phyloP scores from a whole-genome alignment of 495 filamentous ascomycete genomes.

The Tuber borchii region DNA sequence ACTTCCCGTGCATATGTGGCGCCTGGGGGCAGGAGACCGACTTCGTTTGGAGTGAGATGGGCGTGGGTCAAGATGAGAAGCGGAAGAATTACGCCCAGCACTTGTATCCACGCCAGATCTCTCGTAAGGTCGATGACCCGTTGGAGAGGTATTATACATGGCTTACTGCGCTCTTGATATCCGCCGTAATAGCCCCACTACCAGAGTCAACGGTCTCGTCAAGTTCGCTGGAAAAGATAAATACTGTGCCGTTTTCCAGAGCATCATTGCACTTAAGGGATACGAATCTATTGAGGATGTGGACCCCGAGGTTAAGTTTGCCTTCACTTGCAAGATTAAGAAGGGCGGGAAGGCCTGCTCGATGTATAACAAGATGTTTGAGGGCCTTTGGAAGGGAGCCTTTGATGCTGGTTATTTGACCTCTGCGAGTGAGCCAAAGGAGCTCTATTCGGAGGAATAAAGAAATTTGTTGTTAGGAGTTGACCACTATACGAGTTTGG shows the following conservation, averaged over 20 bases:
- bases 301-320: constrained; percentile 24
- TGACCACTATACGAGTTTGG: background rate
- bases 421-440: background rate
- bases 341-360: constrained; percentile 27
- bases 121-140: constrained; percentile 20
- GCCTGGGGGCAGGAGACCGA: constrained; percentile 23
- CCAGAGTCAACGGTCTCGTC: constrained; percentile 18
- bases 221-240: constrained; percentile 23
- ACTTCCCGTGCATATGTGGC: constrained; percentile 29
- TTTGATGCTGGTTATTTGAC: background rate
- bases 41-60: constrained; percentile 21
- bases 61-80: constrained; percentile 6
- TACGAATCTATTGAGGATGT: constrained; percentile 16
- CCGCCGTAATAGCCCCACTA: constrained; percentile 6
- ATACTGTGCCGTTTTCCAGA: constrained; percentile 19
- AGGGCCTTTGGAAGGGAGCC: background rate
- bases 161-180: constrained; percentile 27
- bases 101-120: constrained; percentile 28
- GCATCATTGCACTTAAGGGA: constrained; percentile 7
- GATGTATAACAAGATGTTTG: constrained; percentile 23
- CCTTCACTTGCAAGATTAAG: constrained; percentile 27
- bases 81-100: constrained; percentile 17
- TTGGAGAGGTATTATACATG: constrained; percentile 30
- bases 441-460: background rate
- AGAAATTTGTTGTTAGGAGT: background rate